Conservation (phyloP, 2,329 filamentous ascomycete genomes). For the Paecilomyces formosus region DNA sequence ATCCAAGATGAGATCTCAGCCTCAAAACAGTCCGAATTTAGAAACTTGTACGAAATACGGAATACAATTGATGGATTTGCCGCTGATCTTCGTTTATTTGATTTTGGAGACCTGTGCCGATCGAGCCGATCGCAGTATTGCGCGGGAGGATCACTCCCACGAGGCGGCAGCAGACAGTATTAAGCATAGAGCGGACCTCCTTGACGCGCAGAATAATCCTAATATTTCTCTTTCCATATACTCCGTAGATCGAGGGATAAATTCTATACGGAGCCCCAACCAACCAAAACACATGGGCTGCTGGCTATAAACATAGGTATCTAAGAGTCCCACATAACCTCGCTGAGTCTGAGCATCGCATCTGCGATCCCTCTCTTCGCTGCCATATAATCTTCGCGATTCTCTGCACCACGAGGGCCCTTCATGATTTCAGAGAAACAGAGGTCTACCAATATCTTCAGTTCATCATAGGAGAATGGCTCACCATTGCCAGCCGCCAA, state of each 20-base stretch:
- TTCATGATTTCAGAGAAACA: conserved; percentile 39
- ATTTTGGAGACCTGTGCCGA: not conserved
- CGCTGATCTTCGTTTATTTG: not conserved
- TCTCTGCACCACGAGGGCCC: conserved; percentile 33
- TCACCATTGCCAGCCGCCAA: conserved; percentile 32
- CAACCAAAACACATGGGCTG: not conserved
- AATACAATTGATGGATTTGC: not conserved
- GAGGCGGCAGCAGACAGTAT: not conserved
- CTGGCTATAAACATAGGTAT: conserved; percentile 7
- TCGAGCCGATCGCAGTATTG: too few species aligned
- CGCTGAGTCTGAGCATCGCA: conserved; percentile 36
- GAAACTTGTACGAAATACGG: not conserved
- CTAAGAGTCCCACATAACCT: conserved; percentile 42
- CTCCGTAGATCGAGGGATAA: not conserved
- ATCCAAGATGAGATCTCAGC: not conserved
- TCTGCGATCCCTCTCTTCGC: conserved; percentile 39
- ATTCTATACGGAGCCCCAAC: not conserved
- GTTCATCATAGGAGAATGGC: conserved; percentile 39
- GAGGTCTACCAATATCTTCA: conserved; percentile 38
- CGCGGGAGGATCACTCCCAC: not conserved
- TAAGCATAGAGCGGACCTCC: not conserved
- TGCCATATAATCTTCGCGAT: conserved; percentile 38
- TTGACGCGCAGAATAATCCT: not conserved
- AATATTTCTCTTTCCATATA: not conserved
- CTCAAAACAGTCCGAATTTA: not conserved